Conservation (phyloP, 345 rosid genomes). For the Heritiera fomes region DNA sequence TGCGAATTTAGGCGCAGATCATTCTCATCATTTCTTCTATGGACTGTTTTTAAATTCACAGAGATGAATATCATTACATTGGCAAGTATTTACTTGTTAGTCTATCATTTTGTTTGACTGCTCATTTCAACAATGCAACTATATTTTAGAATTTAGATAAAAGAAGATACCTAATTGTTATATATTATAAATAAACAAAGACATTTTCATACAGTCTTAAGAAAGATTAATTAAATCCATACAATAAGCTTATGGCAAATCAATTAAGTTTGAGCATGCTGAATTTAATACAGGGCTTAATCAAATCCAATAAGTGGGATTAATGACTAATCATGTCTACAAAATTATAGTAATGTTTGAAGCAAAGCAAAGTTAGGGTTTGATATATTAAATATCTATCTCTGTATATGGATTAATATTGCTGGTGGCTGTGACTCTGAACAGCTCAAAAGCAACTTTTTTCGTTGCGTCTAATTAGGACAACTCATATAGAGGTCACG, state of each 20-base stretch:
- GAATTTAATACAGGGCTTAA: background rate
- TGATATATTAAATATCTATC: background rate
- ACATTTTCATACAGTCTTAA: background rate
- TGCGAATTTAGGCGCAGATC: conserved; percentile 10
- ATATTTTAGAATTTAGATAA: background rate
- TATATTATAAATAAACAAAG: background rate
- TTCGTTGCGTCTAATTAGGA: background rate
- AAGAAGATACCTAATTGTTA: background rate
- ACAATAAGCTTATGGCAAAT: too few relatives aligned
- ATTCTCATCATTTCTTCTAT: conserved; percentile 7
- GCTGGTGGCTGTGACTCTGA: conserved; percentile 17
- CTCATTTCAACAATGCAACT: background rate
- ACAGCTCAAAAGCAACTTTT: conserved; percentile 39
- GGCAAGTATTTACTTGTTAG: conserved; percentile 10
- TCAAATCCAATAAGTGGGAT: background rate
- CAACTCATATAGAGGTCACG: background rate
- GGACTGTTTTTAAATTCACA: background rate
- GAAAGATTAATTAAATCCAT: too few relatives aligned
- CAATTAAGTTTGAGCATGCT: background rate
- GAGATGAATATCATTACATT: conserved; percentile 11
- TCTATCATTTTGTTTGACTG: conserved; percentile 4
- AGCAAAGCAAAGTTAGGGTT: background rate
- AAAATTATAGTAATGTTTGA: background rate
- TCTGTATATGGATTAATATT: background rate
- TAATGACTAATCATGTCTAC: background rate